Conservation (phyloP, 768 basidiomycete genomes). For the Boletus sensibilis region DNA sequence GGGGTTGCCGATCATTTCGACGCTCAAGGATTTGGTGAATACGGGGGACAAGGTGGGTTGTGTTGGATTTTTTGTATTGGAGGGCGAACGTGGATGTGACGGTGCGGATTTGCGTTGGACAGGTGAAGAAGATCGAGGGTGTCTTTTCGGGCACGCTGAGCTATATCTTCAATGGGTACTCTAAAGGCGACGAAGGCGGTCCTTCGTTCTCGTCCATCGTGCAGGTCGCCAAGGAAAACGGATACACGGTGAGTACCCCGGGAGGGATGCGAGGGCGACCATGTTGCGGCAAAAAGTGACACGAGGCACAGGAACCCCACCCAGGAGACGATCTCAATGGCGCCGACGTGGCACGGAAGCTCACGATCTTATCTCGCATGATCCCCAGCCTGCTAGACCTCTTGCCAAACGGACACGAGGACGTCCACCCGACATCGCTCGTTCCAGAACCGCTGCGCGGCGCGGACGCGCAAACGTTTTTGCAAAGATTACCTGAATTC, state of each 20-base stretch:
- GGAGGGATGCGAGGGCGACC: background rate
- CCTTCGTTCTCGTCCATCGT: slow-evolving; percentile 89
- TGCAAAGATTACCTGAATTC: slow-evolving; percentile 74
- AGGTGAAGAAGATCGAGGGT: slow-evolving; percentile 92
- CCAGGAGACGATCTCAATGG: slow-evolving; percentile 97
- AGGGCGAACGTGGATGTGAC: background rate
- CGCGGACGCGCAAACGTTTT: slow-evolving; percentile 80
- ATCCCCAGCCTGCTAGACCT: slow-evolving; percentile 50
- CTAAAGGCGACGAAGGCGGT: slow-evolving; percentile 63
- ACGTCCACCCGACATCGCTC: slow-evolving; percentile 81
- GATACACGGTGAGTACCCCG: slow-evolving; percentile 73
- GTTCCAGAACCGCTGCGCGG: slow-evolving; percentile 74
- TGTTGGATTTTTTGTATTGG: background rate
- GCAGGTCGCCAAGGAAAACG: slow-evolving; percentile 81
- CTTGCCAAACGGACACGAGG: slow-evolving; percentile 75
- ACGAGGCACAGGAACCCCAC: slow-evolving; percentile 82
- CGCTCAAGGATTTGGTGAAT: slow-evolving; percentile 85
- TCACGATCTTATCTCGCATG: slow-evolving; percentile 90
- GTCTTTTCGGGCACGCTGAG: slow-evolving; percentile 97
- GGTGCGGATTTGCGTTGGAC: background rate
- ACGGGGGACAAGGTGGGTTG: slow-evolving; percentile 84
- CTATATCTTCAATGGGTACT: slow-evolving; percentile 98
- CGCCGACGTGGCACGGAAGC: slow-evolving; percentile 94
- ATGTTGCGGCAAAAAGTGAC: background rate
- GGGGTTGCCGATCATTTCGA: slow-evolving; percentile 88